phyloP scores from a whole-genome alignment of 345 rosid genomes.

The Excoecaria cochinchinensis region DNA sequence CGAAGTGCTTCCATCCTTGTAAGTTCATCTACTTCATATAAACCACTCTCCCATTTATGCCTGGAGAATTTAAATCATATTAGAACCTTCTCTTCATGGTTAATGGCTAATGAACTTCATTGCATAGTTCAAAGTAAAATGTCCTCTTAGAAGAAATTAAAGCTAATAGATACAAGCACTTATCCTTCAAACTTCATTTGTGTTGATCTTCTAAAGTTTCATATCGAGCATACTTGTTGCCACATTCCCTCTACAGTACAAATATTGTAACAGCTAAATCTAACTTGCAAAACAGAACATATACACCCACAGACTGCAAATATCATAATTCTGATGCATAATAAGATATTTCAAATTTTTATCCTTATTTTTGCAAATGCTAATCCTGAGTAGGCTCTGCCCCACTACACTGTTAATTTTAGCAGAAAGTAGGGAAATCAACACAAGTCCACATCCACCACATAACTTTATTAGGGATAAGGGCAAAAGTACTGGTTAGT shows the following conservation, averaged over 20 bases:
- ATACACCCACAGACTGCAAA: neutral
- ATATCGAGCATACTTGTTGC: neutral
- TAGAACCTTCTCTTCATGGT: neutral
- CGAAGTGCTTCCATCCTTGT: constrained; percentile 37
- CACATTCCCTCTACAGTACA: neutral
- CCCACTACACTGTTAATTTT: neutral
- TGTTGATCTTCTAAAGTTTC: neutral
- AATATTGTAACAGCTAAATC: neutral
- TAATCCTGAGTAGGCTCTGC: neutral
- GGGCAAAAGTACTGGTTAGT: no score
- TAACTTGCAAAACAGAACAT: neutral
- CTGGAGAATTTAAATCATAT: constrained; percentile 18
- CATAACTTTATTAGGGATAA: neutral
- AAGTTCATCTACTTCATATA: constrained; percentile 47
- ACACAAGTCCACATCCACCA: neutral
- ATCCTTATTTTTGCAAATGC: neutral
- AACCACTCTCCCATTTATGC: constrained; percentile 56
- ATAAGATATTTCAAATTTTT: neutral
- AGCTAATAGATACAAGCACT: neutral
- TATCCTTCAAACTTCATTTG: neutral
- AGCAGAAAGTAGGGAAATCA: neutral
- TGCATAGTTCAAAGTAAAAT: neutral
- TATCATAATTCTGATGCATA: neutral
- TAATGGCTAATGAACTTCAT: neutral
- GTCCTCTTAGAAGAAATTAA: neutral